Evolutionary conservation across 768 basidiomycete genomes (phyloP).

Genomic region (Boletus subparvulus): DNA sequence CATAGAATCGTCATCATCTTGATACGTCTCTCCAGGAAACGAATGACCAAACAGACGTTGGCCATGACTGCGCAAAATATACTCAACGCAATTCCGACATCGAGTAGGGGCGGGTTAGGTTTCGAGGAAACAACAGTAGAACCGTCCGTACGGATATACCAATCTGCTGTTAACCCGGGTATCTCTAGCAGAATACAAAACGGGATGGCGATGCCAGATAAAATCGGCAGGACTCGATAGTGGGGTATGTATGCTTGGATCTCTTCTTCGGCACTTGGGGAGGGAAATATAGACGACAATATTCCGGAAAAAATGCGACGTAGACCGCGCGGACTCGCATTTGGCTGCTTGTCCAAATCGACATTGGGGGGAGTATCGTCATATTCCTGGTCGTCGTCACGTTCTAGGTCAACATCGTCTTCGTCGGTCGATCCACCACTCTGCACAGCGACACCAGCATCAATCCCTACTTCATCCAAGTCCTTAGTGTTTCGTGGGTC

Average conservation of each 20-base stretch:
- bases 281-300: slow-evolving; percentile 13
- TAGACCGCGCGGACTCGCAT: neutral
- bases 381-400: slow-evolving; percentile 12
- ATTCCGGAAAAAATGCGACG: slow-evolving; percentile 6
- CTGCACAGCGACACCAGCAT: neutral
- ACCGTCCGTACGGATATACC: slow-evolving; percentile 60
- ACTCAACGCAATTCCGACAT: slow-evolving; percentile 62
- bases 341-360: neutral
- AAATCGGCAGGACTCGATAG: slow-evolving; percentile 62
- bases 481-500: neutral
- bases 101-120: slow-evolving; percentile 56
- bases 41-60: slow-evolving; percentile 61
- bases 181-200: slow-evolving; percentile 83
- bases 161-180: slow-evolving; percentile 72
- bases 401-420: slow-evolving; percentile 4
- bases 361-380: neutral
- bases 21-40: slow-evolving; percentile 72
- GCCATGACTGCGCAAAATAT: slow-evolving; percentile 68
- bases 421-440: neutral
- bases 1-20: slow-evolving; percentile 61
- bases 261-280: slow-evolving; percentile 24
- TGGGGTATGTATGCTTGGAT: slow-evolving; percentile 46
- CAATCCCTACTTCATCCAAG: neutral
- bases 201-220: slow-evolving; percentile 67
- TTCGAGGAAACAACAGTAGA: slow-evolving; percentile 43